phyloP scores from a whole-genome alignment of 2,329 filamentous ascomycete genomes.

The Aspergillus hiratsukae region DNA sequence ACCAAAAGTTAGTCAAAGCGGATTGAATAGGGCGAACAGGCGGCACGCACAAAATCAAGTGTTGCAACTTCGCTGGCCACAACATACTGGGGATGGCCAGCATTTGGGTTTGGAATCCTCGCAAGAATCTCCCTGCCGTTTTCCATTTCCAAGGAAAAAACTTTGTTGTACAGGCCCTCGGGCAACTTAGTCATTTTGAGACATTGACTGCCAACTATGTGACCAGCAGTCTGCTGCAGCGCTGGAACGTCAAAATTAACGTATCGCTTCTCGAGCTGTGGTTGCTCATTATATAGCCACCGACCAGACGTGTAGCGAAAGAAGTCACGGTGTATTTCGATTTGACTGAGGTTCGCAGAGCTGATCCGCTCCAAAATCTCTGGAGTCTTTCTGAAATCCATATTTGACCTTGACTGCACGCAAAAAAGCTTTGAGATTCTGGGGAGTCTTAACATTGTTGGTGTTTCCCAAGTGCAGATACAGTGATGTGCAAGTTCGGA shows the following conservation, averaged over 20 bases:
- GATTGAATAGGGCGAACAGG: no score
- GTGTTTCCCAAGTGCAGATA: no score
- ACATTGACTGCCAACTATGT: conserved; percentile 21
- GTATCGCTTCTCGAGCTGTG: conserved; percentile 25
- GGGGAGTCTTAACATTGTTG: no score
- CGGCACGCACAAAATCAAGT: conserved; percentile 15
- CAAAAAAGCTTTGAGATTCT: no score
- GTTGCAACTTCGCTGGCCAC: conserved; percentile 21
- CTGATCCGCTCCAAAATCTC: no score
- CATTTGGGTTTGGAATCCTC: conserved; percentile 15
- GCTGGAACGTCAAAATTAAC: conserved; percentile 29
- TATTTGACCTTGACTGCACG: no score
- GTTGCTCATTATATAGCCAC: conserved; percentile 33
- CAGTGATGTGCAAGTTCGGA: no score
- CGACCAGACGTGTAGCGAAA: conserved; percentile 26
- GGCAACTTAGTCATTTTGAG: conserved; percentile 27
- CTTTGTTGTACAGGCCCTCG: conserved; percentile 19
- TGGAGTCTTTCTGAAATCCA: no score
- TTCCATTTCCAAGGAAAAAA: conserved; percentile 24
- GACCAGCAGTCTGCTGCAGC: conserved; percentile 25
- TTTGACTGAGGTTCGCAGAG: no score
- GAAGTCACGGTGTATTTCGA: conserved; percentile 7
- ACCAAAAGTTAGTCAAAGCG: neutral
- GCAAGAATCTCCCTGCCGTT: conserved; percentile 11
- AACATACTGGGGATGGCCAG: conserved; percentile 9